These are phyloP conservation scores for Magnusiomyces clavatus DNA, from an alignment of 1,139 yeast genomes.

Conservation along the genomic window DNA sequence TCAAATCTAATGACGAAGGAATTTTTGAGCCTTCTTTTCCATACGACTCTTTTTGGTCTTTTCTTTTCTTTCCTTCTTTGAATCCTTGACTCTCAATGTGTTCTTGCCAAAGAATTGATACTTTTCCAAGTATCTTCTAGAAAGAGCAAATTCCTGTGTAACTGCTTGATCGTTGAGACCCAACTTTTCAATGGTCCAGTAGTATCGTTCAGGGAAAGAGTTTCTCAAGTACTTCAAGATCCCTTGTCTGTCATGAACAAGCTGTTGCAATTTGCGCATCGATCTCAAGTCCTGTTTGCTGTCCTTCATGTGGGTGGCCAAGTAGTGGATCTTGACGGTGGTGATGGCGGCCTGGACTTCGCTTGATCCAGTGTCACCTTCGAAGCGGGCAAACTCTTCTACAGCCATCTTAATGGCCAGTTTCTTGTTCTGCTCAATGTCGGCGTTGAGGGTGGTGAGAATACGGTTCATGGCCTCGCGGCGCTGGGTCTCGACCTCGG, in stretches of 20 bases:
- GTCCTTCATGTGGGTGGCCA: constrained; percentile 67
- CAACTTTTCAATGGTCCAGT: constrained; percentile 75
- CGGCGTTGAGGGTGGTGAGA: constrained; percentile 64
- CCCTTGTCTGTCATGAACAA: constrained; percentile 84
- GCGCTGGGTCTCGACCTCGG: constrained; percentile 47
- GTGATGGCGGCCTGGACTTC: constrained; percentile 93
- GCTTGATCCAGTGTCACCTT: constrained; percentile 90
- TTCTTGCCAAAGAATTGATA: constrained; percentile 68
- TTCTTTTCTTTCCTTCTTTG: constrained; percentile 26
- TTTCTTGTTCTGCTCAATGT: constrained; percentile 49
- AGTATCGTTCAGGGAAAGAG: constrained; percentile 73
- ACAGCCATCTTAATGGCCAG: constrained; percentile 59
- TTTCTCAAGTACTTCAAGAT: constrained; percentile 73
- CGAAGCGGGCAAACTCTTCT: constrained; percentile 70
- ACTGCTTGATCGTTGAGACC: constrained; percentile 81
- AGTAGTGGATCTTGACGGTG: constrained; percentile 71
- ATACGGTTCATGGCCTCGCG: constrained; percentile 66
- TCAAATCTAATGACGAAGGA: background rate
- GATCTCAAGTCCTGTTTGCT: constrained; percentile 68
- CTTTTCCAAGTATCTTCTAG: constrained; percentile 76
- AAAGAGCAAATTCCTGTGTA: constrained; percentile 75
- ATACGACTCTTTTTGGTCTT: constrained; percentile 23
- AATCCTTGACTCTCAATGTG: constrained; percentile 27
- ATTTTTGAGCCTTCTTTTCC: constrained; percentile 26
- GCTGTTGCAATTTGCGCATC: constrained; percentile 62